A percentile compares a stretch with the other conserved stretches of the same genome.
phyloP scores from a whole-genome alignment of 139 green algal species.

The Mychonastes homosphaera region DNA sequence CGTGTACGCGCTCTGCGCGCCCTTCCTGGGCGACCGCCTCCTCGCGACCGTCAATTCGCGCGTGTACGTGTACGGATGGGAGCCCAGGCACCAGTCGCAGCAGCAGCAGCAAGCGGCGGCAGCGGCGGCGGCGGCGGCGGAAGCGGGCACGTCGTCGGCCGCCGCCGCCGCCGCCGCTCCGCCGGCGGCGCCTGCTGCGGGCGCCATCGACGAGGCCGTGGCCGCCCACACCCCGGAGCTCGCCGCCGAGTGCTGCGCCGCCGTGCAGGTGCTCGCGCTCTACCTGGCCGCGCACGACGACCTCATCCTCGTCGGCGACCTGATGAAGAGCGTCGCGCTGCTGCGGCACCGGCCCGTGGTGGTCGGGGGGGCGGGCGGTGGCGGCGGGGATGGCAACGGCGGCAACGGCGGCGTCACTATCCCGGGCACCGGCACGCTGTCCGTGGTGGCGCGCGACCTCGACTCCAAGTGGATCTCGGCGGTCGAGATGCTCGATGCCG shows the following conservation, averaged over 20 bases:
- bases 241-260: conserved; percentile 58
- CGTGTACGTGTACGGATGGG: conserved; percentile 74
- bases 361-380: conserved; percentile 18
- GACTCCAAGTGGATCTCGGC: conserved; percentile 84
- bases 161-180: no score
- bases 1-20: conserved; percentile 60
- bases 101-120: conserved; percentile 5
- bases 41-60: conserved; percentile 83
- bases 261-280: conserved; percentile 69
- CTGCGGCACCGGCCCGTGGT: conserved; percentile 71
- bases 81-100: no score
- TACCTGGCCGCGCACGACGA: conserved; percentile 67
- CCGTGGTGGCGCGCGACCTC: conserved; percentile 60
- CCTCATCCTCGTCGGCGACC: conserved; percentile 84
- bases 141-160: no score
- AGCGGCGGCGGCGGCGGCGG: no score
- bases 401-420: background rate
- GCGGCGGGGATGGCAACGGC: background rate
- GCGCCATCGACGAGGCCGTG: no score
- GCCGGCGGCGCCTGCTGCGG: no score
- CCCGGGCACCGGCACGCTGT: background rate
- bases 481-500: conserved; percentile 77
- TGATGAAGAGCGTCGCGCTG: conserved; percentile 93
- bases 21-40: conserved; percentile 51
- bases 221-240: conserved; percentile 45